These are phyloP conservation scores for Phascolomyces articulosus DNA, from an alignment of 371 early-diverging fungal genomes.

Conservation along the genomic window DNA sequence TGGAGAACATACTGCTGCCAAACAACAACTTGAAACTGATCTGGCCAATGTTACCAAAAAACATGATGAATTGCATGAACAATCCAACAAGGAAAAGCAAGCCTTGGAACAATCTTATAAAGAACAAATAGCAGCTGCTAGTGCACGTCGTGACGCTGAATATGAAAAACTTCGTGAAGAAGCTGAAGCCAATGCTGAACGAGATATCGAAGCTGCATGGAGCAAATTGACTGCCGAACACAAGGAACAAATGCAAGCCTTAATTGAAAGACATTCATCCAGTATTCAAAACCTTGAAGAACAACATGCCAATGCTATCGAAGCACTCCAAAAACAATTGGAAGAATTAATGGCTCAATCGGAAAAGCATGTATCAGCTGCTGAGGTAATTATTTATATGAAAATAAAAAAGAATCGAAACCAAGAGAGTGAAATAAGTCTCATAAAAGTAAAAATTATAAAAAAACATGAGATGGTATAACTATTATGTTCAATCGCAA, in stretches of 20 bases:
- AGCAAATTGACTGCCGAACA: slow-evolving; percentile 20
- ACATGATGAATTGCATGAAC: background rate
- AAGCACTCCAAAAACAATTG: slow-evolving; percentile 15
- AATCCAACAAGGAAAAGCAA: background rate
- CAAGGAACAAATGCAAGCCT: slow-evolving; percentile 13
- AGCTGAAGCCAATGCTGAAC: slow-evolving; percentile 29
- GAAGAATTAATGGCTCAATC: slow-evolving; percentile 2
- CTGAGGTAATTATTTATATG: slow-evolving; percentile 10
- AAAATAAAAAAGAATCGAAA: background rate
- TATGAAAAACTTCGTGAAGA: slow-evolving; percentile 35
- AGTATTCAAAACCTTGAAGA: slow-evolving; percentile 9
- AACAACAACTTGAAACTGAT: slow-evolving; percentile 9
- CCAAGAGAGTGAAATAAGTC: too few relatives aligned
- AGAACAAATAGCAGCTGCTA: slow-evolving; percentile 12
- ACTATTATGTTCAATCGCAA: too few relatives aligned
- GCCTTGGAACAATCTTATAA: slow-evolving; percentile 17
- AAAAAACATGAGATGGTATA: too few relatives aligned
- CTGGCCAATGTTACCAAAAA: background rate
- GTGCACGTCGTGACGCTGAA: slow-evolving; percentile 12
- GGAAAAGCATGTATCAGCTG: slow-evolving; percentile 9
- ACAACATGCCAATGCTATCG: slow-evolving; percentile 13
- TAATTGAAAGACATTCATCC: slow-evolving; percentile 16
- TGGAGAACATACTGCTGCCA: slow-evolving; percentile 1
- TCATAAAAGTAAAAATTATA: too few relatives aligned
- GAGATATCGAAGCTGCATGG: slow-evolving; percentile 28